Percentiles rank a stretch among this genome's conserved stretches.
These are phyloP conservation scores for Erysiphe pulchra DNA, from an alignment of 2,329 filamentous ascomycete genomes.

Conservation along the genomic window DNA sequence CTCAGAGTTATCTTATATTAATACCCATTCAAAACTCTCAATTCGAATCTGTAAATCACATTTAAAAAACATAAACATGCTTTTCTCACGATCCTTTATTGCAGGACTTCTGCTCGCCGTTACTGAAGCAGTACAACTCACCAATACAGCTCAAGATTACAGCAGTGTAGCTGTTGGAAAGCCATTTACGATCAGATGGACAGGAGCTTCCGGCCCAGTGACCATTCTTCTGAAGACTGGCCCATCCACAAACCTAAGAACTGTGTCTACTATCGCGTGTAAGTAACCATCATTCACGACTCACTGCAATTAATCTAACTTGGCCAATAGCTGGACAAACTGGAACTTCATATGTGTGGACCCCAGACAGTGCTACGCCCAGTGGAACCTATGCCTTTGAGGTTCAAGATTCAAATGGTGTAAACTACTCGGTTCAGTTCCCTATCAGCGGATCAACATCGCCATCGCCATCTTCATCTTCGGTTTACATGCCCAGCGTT, in stretches of 20 bases:
- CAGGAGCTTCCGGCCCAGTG: conserved; percentile 7
- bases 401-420: conserved; percentile 6
- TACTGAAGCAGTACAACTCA: conserved; percentile 7
- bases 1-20: too few relatives aligned
- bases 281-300: conserved; percentile 1
- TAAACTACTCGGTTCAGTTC: conserved; percentile 11
- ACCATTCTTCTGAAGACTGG: conserved; percentile 11
- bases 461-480: conserved; percentile 1
- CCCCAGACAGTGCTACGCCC: conserved; percentile 4
- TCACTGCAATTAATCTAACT: conserved; percentile 1
- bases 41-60: too few relatives aligned
- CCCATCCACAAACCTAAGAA: conserved; percentile 5
- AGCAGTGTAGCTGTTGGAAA: conserved; percentile 5
- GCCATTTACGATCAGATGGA: conserved; percentile 10
- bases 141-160: conserved; percentile 7
- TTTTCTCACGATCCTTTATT: conserved; percentile 9
- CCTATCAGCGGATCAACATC: conserved; percentile 5
- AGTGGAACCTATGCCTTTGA: conserved; percentile 8
- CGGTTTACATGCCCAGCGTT: neutral
- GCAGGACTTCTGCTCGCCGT: conserved; percentile 5
- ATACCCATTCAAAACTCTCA: too few relatives aligned
- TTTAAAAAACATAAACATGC: conserved; percentile 10
- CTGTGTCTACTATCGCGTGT: conserved; percentile 10
- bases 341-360: conserved; percentile 8
- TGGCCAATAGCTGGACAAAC: conserved; percentile 4